Conservation (phyloP, 768 basidiomycete species). For the Lentinula guzmanii region DNA sequence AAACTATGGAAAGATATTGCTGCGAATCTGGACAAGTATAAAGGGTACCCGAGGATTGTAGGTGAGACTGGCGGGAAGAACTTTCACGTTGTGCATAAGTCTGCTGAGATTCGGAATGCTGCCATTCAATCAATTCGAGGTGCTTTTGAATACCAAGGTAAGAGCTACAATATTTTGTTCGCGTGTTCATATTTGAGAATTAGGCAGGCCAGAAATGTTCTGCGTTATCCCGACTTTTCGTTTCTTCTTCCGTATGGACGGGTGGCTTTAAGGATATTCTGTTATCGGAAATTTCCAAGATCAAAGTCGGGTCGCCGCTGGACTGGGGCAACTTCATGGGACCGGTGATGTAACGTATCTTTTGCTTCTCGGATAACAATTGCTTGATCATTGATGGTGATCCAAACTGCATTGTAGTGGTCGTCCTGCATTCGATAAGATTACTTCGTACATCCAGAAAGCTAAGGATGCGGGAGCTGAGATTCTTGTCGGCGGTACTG, state of each 20-base stretch:
- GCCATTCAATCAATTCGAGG: constrained; percentile 82
- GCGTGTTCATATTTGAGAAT: not conserved
- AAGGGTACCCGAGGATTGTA: constrained; percentile 88
- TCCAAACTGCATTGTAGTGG: constrained; percentile 40
- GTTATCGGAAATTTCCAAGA: constrained; percentile 69
- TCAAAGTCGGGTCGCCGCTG: constrained; percentile 73
- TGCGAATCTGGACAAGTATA: constrained; percentile 80
- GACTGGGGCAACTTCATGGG: constrained; percentile 90
- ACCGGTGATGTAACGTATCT: constrained; percentile 76
- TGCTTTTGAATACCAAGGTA: constrained; percentile 95
- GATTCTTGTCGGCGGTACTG: constrained; percentile 78
- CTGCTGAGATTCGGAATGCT: constrained; percentile 86
- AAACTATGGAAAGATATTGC: constrained; percentile 96
- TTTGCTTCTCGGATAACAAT: not conserved
- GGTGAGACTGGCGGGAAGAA: constrained; percentile 99
- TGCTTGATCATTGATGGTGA: not conserved
- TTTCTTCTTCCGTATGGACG: constrained; percentile 82
- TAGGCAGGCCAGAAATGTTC: constrained; percentile 89
- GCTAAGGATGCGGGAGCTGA: constrained; percentile 89
- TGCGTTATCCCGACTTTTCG: constrained; percentile 87
- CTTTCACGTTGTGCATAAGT: constrained; percentile 89
- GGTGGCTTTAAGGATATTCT: constrained; percentile 80
- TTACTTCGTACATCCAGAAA: constrained; percentile 74
- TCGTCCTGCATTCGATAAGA: constrained; percentile 84
- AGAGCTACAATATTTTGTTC: not conserved